Evolutionary conservation across 2,329 filamentous ascomycete genomes (phyloP).

Genomic region (Xylaria sp.): DNA sequence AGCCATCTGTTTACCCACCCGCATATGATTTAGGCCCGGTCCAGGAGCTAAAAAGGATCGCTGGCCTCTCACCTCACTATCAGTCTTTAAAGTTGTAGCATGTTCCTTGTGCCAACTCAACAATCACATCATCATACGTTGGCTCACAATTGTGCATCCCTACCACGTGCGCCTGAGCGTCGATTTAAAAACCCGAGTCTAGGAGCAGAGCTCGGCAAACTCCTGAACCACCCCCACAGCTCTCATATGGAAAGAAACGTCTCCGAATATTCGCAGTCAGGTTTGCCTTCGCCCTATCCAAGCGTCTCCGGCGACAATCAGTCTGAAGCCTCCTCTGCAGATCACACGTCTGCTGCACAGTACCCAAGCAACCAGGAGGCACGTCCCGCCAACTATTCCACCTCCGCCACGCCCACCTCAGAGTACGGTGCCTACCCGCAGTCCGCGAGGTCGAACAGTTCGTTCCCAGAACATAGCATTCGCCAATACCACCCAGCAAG

Average conservation of each 20-base stretch:
- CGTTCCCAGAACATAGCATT: conserved; percentile 83
- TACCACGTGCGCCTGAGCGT: conserved; percentile 26
- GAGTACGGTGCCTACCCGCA: conserved; percentile 78
- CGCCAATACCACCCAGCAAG: conserved; percentile 76
- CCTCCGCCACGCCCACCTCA: conserved; percentile 77
- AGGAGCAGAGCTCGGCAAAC: conserved; percentile 30
- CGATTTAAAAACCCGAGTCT: conserved; percentile 29
- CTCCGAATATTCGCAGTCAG: conserved; percentile 79
- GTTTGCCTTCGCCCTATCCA: conserved; percentile 72
- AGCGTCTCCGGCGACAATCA: conserved; percentile 61
- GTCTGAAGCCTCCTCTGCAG: conserved; percentile 83
- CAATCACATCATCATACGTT: conserved; percentile 29
- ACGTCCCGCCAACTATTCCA: conserved; percentile 64
- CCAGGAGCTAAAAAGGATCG: conserved; percentile 31
- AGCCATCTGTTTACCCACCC: conserved; percentile 27
- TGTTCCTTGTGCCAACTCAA: conserved; percentile 33
- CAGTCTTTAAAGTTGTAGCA: conserved; percentile 31
- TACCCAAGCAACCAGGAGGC: conserved; percentile 80
- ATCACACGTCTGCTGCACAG: conserved; percentile 89
- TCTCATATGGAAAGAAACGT: conserved; percentile 55
- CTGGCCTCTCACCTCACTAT: conserved; percentile 27
- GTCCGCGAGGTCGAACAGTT: conserved; percentile 67
- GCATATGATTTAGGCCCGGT: conserved; percentile 29
- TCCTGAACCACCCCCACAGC: conserved; percentile 30
- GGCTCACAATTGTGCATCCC: conserved; percentile 30